phyloP scores from a whole-genome alignment of 768 basidiomycete species.

The Lactarius psammicola region DNA sequence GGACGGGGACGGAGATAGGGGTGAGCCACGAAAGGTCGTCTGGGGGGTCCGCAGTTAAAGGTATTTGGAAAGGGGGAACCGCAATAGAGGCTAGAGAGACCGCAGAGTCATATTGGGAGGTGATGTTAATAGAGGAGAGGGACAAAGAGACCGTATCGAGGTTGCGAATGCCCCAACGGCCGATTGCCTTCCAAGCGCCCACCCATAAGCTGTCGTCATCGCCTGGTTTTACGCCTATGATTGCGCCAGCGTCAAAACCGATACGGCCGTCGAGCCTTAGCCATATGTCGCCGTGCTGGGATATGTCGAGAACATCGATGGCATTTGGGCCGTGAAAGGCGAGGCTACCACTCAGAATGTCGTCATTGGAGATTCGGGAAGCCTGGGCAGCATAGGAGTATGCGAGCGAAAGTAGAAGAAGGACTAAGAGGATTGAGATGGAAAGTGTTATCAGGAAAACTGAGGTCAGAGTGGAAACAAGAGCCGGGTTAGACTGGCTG shows the following conservation, averaged over 20 bases:
- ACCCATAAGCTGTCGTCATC: slow-evolving; percentile 45
- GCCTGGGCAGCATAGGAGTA: slow-evolving; percentile 65
- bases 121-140: slow-evolving; percentile 50
- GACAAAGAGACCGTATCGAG: slow-evolving; percentile 58
- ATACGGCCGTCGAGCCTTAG: slow-evolving; percentile 53
- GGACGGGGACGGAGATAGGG: slow-evolving; percentile 20
- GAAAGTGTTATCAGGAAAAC: slow-evolving; percentile 61
- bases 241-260: slow-evolving; percentile 65
- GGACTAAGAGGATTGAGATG: slow-evolving; percentile 46
- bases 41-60: slow-evolving; percentile 32
- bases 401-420: slow-evolving; percentile 50
- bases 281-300: slow-evolving; percentile 57
- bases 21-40: slow-evolving; percentile 23
- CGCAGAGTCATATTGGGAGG: slow-evolving; percentile 42
- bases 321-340: slow-evolving; percentile 59
- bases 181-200: slow-evolving; percentile 62
- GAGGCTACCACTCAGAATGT: slow-evolving; percentile 54
- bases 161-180: slow-evolving; percentile 60
- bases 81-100: slow-evolving; percentile 48
- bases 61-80: slow-evolving; percentile 51
- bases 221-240: slow-evolving; percentile 53
- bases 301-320: slow-evolving; percentile 61
- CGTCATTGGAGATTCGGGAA: slow-evolving; percentile 53
- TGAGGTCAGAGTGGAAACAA: slow-evolving; percentile 38
- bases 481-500: slow-evolving; percentile 31